Conservation (phyloP, 2,329 filamentous ascomycete genomes). For the Alternaria gansuensis region DNA sequence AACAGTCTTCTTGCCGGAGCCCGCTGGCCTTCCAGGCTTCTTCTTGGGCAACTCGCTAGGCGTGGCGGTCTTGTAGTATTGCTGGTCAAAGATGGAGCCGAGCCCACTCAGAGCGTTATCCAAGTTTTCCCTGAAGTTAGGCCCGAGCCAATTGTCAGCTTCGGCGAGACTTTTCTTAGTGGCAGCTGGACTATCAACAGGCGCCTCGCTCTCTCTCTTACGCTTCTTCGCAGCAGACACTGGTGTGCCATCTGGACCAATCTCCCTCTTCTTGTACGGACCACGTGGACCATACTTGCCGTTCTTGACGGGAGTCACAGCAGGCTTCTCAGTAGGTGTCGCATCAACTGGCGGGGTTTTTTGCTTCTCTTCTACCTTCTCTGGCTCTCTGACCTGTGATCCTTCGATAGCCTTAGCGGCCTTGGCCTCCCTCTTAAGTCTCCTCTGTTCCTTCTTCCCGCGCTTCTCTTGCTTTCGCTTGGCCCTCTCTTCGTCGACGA, state of each 20-base stretch:
- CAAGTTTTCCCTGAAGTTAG: constrained; percentile 21
- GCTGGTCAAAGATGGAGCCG: constrained; percentile 16
- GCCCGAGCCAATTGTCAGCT: constrained; percentile 6
- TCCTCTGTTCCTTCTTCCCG: constrained; percentile 19
- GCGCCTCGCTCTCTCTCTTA: constrained; percentile 25
- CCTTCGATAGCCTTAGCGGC: constrained; percentile 2
- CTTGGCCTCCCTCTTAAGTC: constrained; percentile 11
- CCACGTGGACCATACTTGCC: constrained; percentile 13
- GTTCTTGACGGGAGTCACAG: constrained; percentile 12
- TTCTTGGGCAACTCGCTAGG: constrained; percentile 7
- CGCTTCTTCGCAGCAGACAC: constrained; percentile 29
- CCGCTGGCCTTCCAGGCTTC: constrained; percentile 11
- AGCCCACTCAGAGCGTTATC: constrained; percentile 21
- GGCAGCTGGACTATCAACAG: neutral
- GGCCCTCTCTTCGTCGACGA: neutral
- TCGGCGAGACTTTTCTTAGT: neutral
- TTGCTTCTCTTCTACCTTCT: neutral
- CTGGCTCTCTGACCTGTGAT: neutral
- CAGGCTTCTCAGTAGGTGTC: constrained; percentile 6
- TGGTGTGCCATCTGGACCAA: constrained; percentile 1
- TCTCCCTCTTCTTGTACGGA: constrained; percentile 19
- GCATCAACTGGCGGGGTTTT: constrained; percentile 5
- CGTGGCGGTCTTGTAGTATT: neutral
- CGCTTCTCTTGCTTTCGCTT: constrained; percentile 12
- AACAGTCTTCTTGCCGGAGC: constrained; percentile 4